Base-by-base conservation (phyloP, 1,284 basidiomycete genomes). In the Coniophora puteana region DNA sequence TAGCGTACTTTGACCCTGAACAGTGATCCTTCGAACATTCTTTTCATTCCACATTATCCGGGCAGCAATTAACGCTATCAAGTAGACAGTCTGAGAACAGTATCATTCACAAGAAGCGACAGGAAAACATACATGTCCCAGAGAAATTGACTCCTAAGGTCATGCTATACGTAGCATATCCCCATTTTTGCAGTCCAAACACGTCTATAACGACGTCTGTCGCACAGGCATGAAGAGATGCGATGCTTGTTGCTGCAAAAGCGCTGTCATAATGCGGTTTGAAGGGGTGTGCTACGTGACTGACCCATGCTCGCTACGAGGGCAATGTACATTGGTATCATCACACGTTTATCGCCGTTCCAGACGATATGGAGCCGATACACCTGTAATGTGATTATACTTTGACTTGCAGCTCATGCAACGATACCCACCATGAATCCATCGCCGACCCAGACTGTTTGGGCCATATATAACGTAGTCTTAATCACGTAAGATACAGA, bases 91-190 rank as follows among this genome's bases (percentile, higher is more conserved):
- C 20, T 43, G 10, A 16, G 25, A 25, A 16, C 13, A 32, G 17
- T n/a, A 32, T 18, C n/a, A n/a, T n/a, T n/a, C 2, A 10, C 24
- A 22, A 18, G 30, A 11, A 13, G 16, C 5, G 25, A 24, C 16
- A 28, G n/a, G 22, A 40, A 24, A 21, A 48, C 55, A 27, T 28
- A 65, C 64, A 43, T 18, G 65, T 66, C 43, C 62, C 66, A 17
- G 58, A 56, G 31, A 65, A 49, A 46, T 67, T 68, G 14, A 61
- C 63, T 12, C 58, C 50, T 17, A 68, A 54, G 12, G 65, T 66
- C 26, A 61, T 46, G 7, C 58, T 55, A 47, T 67, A 65, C 47
- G 66, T 67, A 1, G 63, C 51, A 3, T 58, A 34, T 37, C 65
- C 62, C 65, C 65, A 67, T 14, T 58, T 31, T 14, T 49, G 48